These are phyloP conservation scores for Westerdykella ornata DNA, from an alignment of 2,329 filamentous ascomycete species.

Conservation along the genomic window DNA sequence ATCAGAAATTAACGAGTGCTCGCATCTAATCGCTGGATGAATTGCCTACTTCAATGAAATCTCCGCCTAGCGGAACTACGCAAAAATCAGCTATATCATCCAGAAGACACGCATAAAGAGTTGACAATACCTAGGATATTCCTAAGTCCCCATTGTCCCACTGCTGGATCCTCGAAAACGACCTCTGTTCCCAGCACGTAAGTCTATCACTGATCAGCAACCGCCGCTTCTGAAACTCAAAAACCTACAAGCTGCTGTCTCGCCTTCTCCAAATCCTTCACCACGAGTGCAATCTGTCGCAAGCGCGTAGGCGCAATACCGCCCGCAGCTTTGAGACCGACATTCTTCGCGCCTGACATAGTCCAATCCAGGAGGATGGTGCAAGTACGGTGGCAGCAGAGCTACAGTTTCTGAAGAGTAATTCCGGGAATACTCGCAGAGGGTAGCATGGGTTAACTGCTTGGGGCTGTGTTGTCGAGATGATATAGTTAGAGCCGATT, in stretches of 20 bases:
- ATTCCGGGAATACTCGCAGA: neutral
- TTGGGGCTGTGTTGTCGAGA: neutral
- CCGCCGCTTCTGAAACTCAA: neutral
- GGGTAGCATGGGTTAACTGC: too few species aligned
- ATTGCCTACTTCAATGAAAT: conserved; percentile 36
- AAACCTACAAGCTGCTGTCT: conserved; percentile 21
- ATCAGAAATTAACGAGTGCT: neutral
- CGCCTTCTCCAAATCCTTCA: conserved; percentile 22
- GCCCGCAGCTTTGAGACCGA: conserved; percentile 2
- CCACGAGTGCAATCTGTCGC: conserved; percentile 33
- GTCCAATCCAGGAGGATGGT: neutral
- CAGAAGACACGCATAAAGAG: neutral
- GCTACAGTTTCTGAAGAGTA: neutral
- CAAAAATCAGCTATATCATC: neutral
- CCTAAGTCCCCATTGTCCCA: conserved; percentile 37
- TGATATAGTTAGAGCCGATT: neutral
- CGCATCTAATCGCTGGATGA: neutral
- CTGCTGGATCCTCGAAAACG: conserved; percentile 35
- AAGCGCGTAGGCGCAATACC: conserved; percentile 25
- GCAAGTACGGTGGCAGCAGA: too few species aligned
- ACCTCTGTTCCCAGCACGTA: conserved; percentile 38
- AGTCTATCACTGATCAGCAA: conserved; percentile 18
- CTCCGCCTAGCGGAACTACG: conserved; percentile 40
- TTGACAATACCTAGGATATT: conserved; percentile 35
- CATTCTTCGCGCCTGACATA: conserved; percentile 11